Evolutionary conservation across 495 filamentous ascomycete species (phyloP).

Genomic region (Daldinia caldariorum): DNA sequence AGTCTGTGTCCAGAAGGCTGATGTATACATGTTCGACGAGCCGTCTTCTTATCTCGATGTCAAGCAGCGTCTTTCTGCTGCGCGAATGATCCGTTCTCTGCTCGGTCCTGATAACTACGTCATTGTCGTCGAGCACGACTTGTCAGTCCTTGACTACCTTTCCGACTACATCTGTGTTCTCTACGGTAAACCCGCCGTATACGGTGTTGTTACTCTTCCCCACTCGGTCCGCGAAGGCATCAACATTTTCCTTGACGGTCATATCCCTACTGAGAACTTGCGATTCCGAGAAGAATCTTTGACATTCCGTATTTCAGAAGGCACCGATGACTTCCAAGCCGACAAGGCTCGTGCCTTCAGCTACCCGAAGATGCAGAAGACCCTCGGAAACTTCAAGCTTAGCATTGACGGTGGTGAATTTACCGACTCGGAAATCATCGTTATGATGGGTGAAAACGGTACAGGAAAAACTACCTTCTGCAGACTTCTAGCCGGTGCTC

Average conservation of each 20-base stretch:
- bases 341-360: conserved; percentile 85
- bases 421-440: conserved; percentile 97
- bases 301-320: conserved; percentile 94
- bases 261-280: conserved; percentile 97
- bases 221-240: conserved; percentile 98
- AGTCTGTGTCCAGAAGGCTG: conserved; percentile 94
- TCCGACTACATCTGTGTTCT: conserved; percentile 98
- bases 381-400: conserved; percentile 88
- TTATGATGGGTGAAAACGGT: conserved; percentile 99
- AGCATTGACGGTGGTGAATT: conserved; percentile 83
- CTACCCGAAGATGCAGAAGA: conserved; percentile 94
- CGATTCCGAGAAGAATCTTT: conserved; percentile 97
- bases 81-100: conserved; percentile 88
- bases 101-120: conserved; percentile 91
- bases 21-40: conserved; percentile 99
- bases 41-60: conserved; percentile 95
- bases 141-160: conserved; percentile 96
- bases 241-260: conserved; percentile 98
- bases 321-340: conserved; percentile 86
- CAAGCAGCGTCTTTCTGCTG: conserved; percentile 94
- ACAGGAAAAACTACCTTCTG: conserved; percentile 98
- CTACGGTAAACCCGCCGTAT: conserved; percentile 93
- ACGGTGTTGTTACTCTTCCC: conserved; percentile 97
- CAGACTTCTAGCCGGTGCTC: conserved; percentile 88
- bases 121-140: conserved; percentile 98